Conservation (phyloP, 306 rosid genomes). For the Quercus cerris region DNA sequence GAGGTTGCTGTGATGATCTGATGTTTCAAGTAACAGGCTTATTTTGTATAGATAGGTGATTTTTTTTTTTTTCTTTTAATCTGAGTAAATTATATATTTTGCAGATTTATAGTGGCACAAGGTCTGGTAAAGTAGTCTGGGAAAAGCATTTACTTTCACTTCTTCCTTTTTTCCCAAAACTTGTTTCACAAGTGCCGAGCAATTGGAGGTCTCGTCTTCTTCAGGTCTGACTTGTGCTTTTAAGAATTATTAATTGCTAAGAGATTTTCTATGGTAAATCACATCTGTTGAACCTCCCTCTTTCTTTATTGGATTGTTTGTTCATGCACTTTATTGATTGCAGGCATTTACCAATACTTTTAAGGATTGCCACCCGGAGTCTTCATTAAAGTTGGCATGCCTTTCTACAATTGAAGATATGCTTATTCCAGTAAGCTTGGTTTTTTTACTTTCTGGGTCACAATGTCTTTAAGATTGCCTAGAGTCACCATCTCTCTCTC, state of each 20-base stretch:
- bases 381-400: slow-evolving; percentile 65
- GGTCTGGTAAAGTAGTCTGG: slow-evolving; percentile 48
- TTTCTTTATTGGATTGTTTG: neutral
- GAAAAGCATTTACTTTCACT: slow-evolving; percentile 63
- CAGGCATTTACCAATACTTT: slow-evolving; percentile 80
- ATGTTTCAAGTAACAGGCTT: neutral
- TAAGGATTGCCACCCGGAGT: slow-evolving; percentile 71
- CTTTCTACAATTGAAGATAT: slow-evolving; percentile 66
- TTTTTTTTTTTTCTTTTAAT: slow-evolving; percentile 3
- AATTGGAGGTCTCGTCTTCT: slow-evolving; percentile 71
- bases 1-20: neutral
- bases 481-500: neutral
- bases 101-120: slow-evolving; percentile 43
- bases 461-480: neutral
- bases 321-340: neutral
- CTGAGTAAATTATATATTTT: slow-evolving; percentile 18
- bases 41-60: neutral
- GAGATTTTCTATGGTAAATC: neutral
- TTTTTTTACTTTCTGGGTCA: neutral
- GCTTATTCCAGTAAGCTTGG: slow-evolving; percentile 68
- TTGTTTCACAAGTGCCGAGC: slow-evolving; percentile 42
- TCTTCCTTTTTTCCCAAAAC: slow-evolving; percentile 76
- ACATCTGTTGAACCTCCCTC: neutral
- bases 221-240: slow-evolving; percentile 50
- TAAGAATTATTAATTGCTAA: neutral